Conservation (phyloP, 371 early-diverging fungal genomes). For the Mortierella sp. region DNA sequence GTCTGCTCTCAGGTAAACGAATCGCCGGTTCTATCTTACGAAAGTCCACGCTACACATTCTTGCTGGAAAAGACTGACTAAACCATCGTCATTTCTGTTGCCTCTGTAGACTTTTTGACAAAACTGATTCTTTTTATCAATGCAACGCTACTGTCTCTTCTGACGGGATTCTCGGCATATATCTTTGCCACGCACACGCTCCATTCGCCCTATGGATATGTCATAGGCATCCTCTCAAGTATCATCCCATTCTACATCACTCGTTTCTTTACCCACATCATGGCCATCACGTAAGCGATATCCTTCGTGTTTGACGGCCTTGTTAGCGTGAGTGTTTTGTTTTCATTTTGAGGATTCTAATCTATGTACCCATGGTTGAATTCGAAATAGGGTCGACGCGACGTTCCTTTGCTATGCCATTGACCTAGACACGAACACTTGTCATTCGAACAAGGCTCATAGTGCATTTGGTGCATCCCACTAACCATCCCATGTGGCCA, state of each 20-base stretch:
- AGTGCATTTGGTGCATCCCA: conserved; percentile 54
- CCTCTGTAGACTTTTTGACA: conserved; percentile 61
- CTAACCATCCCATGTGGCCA: neutral
- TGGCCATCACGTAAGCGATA: conserved; percentile 84
- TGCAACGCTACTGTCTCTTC: conserved; percentile 63
- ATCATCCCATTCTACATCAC: conserved; percentile 76
- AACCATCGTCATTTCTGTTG: too few species aligned
- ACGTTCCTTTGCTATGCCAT: conserved; percentile 84
- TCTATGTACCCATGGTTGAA: too few species aligned
- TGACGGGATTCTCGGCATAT: conserved; percentile 72
- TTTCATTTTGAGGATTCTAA: too few species aligned
- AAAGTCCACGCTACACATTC: too few species aligned
- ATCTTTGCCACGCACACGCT: conserved; percentile 73
- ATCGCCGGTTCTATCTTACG: neutral
- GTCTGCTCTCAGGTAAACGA: conserved; percentile 66
- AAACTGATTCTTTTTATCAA: conserved; percentile 65
- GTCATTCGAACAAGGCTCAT: conserved; percentile 66
- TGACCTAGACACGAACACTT: conserved; percentile 79
- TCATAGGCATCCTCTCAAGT: conserved; percentile 72
- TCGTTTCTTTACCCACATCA: conserved; percentile 74
- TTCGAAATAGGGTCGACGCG: conserved; percentile 79
- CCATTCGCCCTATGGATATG: conserved; percentile 75
- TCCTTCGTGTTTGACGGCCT: too few species aligned
- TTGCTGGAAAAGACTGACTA: too few species aligned
- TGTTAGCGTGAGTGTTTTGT: too few species aligned